Percentiles rank a stretch among this genome's conserved stretches.
These are phyloP conservation scores for Pseudogymnoascus sp. DNA, from an alignment of 2,329 filamentous ascomycete species.

Conservation along the genomic window DNA sequence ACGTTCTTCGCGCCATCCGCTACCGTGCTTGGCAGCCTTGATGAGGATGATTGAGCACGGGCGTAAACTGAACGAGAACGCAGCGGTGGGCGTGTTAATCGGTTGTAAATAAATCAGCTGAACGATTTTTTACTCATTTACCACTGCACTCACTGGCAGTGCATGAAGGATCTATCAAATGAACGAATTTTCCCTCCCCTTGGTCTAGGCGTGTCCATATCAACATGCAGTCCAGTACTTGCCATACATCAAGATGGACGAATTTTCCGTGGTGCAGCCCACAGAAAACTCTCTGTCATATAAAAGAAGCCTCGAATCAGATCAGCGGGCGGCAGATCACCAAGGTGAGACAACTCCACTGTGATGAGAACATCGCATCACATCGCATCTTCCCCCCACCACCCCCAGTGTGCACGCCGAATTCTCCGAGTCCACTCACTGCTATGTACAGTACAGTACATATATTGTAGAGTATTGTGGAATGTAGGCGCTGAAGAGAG, in stretches of 20 bases:
- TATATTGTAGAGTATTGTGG: not conserved
- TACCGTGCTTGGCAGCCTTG: conserved; percentile 26
- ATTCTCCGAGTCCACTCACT: not conserved
- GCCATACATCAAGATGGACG: not conserved
- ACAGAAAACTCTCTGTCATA: not conserved
- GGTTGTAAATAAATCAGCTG: not conserved
- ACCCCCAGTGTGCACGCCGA: not conserved
- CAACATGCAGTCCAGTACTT: too few species aligned
- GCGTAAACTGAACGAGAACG: not conserved
- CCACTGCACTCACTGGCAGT: not conserved
- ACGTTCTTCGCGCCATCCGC: conserved; percentile 46
- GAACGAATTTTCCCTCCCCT: not conserved
- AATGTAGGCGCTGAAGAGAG: not conserved
- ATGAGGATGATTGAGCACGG: not conserved
- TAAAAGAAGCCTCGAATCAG: not conserved
- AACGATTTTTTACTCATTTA: not conserved
- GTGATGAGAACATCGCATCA: not conserved
- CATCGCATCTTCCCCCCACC: not conserved
- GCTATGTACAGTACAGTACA: not conserved
- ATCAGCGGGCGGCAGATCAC: not conserved
- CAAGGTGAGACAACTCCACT: not conserved
- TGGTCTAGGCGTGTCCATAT: not conserved
- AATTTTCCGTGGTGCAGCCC: not conserved
- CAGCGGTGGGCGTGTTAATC: not conserved
- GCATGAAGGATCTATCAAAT: not conserved